Conservation (phyloP, 1,284 basidiomycete species). For the Paramarasmius palmivorus region DNA sequence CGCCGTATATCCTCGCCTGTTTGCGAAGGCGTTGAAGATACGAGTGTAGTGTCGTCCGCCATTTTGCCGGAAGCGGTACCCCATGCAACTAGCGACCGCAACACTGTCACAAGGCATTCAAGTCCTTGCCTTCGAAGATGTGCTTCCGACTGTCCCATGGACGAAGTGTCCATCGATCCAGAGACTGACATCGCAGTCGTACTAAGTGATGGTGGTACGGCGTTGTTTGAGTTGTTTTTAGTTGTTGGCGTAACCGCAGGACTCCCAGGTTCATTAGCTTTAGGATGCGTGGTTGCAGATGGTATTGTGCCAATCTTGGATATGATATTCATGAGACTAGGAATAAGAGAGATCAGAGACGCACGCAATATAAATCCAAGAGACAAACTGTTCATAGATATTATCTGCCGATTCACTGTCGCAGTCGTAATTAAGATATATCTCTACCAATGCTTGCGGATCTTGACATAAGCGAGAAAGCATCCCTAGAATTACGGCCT, state of each 20-base stretch:
- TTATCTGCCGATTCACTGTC: slow-evolving; percentile 91
- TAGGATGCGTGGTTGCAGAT: slow-evolving; percentile 52
- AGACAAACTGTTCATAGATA: slow-evolving; percentile 88
- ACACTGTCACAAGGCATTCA: slow-evolving; percentile 85
- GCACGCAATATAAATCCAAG: slow-evolving; percentile 7
- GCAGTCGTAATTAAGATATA: slow-evolving; percentile 98
- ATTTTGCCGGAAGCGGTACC: slow-evolving; percentile 63
- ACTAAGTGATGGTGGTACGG: slow-evolving; percentile 62
- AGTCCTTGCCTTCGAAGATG: slow-evolving; percentile 87
- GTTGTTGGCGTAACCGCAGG: slow-evolving; percentile 57
- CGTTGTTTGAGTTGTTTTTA: slow-evolving; percentile 41
- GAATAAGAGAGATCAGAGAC: slow-evolving; percentile 7
- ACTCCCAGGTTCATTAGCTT: slow-evolving; percentile 57
- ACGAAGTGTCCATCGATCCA: slow-evolving; percentile 64
- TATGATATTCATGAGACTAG: slow-evolving; percentile 88
- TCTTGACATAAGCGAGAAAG: slow-evolving; percentile 88
- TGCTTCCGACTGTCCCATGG: slow-evolving; percentile 73
- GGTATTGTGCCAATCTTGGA: slow-evolving; percentile 86
- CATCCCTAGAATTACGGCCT: slow-evolving; percentile 87
- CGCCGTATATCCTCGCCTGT: slow-evolving; percentile 50
- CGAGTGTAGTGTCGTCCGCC: slow-evolving; percentile 32
- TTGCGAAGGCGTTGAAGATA: slow-evolving; percentile 43
- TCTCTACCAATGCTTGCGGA: slow-evolving; percentile 93
- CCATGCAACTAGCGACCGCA: slow-evolving; percentile 90
- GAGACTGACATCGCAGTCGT: slow-evolving; percentile 71